Conservation (phyloP, 805 yeast species). For the Candida odintsovae region DNA sequence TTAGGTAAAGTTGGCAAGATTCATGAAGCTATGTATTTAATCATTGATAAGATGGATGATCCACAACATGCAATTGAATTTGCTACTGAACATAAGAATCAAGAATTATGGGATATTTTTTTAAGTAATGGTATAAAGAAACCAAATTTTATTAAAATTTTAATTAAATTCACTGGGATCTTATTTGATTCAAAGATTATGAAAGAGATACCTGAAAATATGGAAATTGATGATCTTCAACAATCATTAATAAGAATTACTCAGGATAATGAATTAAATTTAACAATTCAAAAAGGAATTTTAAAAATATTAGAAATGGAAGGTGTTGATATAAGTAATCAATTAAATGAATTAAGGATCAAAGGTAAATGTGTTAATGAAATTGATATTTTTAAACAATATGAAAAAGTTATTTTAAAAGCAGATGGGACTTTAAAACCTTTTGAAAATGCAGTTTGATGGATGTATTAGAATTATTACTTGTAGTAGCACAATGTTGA, state of each 20-base stretch:
- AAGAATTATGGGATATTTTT: slow-evolving; percentile 76
- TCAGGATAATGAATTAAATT: slow-evolving; percentile 52
- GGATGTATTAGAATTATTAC: too few species aligned
- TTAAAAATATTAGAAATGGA: slow-evolving; percentile 49
- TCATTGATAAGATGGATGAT: slow-evolving; percentile 71
- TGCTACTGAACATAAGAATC: slow-evolving; percentile 61
- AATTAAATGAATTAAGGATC: slow-evolving; percentile 26
- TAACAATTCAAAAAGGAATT: slow-evolving; percentile 49
- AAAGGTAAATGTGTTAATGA: slow-evolving; percentile 22
- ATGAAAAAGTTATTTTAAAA: neutral
- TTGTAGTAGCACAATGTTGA: too few species aligned
- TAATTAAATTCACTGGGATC: slow-evolving; percentile 64
- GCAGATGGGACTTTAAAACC: slow-evolving; percentile 1
- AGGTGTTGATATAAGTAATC: slow-evolving; percentile 32
- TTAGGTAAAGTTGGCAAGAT: slow-evolving; percentile 80
- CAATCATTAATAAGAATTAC: slow-evolving; percentile 56
- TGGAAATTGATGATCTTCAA: slow-evolving; percentile 61
- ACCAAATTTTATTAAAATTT: slow-evolving; percentile 71
- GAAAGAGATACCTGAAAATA: slow-evolving; percentile 52
- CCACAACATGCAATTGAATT: slow-evolving; percentile 78
- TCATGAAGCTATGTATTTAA: slow-evolving; percentile 66
- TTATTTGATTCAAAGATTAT: slow-evolving; percentile 65
- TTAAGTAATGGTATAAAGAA: slow-evolving; percentile 63
- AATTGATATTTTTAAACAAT: neutral
- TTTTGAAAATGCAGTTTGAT: neutral